These are phyloP conservation scores for Jatropha podagrica DNA, from an alignment of 441 rosid species.

Conservation along the genomic window DNA sequence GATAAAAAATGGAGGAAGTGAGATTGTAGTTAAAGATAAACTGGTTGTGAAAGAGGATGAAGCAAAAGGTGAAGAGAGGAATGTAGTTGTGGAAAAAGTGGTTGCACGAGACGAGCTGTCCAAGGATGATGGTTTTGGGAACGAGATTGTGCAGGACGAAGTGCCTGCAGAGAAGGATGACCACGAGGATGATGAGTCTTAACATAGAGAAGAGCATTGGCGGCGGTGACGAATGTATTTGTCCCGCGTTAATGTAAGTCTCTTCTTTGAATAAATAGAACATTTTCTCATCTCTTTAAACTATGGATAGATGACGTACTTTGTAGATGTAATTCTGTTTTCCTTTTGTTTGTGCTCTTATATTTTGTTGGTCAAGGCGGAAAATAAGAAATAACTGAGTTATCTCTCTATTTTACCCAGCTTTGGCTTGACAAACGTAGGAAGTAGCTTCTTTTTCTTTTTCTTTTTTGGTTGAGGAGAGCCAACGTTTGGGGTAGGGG, in stretches of 20 bases:
- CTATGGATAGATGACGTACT: constrained; percentile 23
- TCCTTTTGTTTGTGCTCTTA: constrained; percentile 14
- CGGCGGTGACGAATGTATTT: constrained; percentile 34
- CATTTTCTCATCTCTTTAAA: constrained; percentile 27
- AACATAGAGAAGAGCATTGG: constrained; percentile 32
- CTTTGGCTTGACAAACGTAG: constrained; percentile 21
- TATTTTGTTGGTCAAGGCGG: constrained; percentile 25
- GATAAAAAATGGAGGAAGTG: constrained; percentile 18
- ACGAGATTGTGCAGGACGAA: constrained; percentile 8
- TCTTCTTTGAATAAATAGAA: constrained; percentile 37
- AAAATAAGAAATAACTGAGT: constrained; percentile 17
- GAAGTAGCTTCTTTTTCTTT: constrained; percentile 26
- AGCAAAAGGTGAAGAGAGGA: constrained; percentile 21
- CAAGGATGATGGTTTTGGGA: constrained; percentile 14
- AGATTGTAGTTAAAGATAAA: constrained; percentile 5
- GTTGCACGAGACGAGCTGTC: constrained; percentile 26
- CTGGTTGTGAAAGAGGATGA: constrained; percentile 13
- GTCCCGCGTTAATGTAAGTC: constrained; percentile 38
- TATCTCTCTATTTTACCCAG: constrained; percentile 16
- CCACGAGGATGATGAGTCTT: constrained; percentile 15
- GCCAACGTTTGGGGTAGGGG: neutral
- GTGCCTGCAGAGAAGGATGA: constrained; percentile 20
- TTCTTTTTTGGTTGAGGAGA: constrained; percentile 4
- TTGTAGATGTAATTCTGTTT: constrained; percentile 27
- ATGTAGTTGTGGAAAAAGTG: constrained; percentile 12